Conservation (phyloP, 805 yeast species). For the Jamesozyma jinghongensis region DNA sequence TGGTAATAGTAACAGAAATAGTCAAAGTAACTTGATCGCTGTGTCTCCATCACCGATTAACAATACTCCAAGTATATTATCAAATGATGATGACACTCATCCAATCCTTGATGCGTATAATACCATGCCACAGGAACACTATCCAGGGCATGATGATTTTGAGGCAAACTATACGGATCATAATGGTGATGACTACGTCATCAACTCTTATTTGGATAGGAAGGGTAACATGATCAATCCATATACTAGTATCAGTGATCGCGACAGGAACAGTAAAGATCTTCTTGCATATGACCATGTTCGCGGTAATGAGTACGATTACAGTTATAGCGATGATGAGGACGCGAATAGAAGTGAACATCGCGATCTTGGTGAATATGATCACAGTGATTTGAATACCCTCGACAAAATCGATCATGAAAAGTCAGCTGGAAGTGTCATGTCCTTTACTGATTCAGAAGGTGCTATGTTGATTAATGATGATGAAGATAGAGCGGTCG, state of each 20-base stretch:
- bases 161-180: slow-evolving; percentile 26
- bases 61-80: slow-evolving; percentile 6
- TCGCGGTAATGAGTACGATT: slow-evolving; percentile 6
- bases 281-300: slow-evolving; percentile 1
- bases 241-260: slow-evolving; percentile 9
- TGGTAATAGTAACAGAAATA: slow-evolving; percentile 4
- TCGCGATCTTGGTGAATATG: slow-evolving; percentile 23
- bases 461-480: slow-evolving; percentile 5
- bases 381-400: slow-evolving; percentile 12
- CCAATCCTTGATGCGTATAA: slow-evolving; percentile 16
- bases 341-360: slow-evolving; percentile 10
- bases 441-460: slow-evolving; percentile 9
- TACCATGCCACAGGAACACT: neutral
- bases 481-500: slow-evolving; percentile 3
- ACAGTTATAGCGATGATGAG: slow-evolving; percentile 3
- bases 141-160: slow-evolving; percentile 12
- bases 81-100: slow-evolving; percentile 13
- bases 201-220: slow-evolving; percentile 27
- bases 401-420: slow-evolving; percentile 6
- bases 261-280: neutral
- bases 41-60: neutral
- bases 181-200: slow-evolving; percentile 30
- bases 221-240: slow-evolving; percentile 32
- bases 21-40: slow-evolving; percentile 1
- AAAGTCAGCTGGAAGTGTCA: slow-evolving; percentile 6